Percentiles rank a stretch among this genome's conserved stretches.
Evolutionary conservation across 78 protist genomes (phyloP).

Genomic region (Tieghemostelium lacteum): DNA sequence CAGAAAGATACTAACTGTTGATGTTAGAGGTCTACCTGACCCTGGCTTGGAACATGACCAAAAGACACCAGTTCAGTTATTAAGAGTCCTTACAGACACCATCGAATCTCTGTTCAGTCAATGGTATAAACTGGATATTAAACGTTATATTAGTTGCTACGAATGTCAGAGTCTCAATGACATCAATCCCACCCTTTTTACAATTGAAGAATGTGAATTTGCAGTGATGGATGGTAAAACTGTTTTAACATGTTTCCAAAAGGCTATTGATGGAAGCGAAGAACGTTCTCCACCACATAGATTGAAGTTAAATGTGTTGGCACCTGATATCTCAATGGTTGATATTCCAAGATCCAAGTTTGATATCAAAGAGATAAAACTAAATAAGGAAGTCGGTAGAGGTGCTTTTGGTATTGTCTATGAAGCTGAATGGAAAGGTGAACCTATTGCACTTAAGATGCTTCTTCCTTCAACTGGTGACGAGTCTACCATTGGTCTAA

Average conservation of each 20-base stretch:
- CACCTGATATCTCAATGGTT: slow-evolving; percentile 82
- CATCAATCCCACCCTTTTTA: slow-evolving; percentile 53
- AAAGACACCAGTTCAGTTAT: slow-evolving; percentile 34
- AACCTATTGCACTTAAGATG: slow-evolving; percentile 68
- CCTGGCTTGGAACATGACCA: too few species aligned
- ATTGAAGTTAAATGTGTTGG: slow-evolving; percentile 51
- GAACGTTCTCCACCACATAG: slow-evolving; percentile 25
- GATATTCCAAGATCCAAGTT: slow-evolving; percentile 73
- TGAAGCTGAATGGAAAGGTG: slow-evolving; percentile 69
- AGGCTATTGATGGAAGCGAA: neutral
- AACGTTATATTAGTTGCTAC: slow-evolving; percentile 67
- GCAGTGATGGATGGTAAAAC: slow-evolving; percentile 79
- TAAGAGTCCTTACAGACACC: slow-evolving; percentile 65
- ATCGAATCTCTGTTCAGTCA: slow-evolving; percentile 74
- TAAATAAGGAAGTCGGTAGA: slow-evolving; percentile 72
- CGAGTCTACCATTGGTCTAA: neutral
- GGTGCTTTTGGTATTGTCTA: slow-evolving; percentile 85
- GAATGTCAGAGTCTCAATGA: slow-evolving; percentile 65
- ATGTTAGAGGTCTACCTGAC: slow-evolving; percentile 61
- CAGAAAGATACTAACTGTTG: slow-evolving; percentile 33
- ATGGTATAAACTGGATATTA: slow-evolving; percentile 76
- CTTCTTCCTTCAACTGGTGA: slow-evolving; percentile 35
- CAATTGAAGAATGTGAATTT: slow-evolving; percentile 75
- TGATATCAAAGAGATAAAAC: slow-evolving; percentile 43
- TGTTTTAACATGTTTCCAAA: slow-evolving; percentile 49